These are phyloP conservation scores for Candida maesae DNA, from an alignment of 805 yeast species.

Conservation along the genomic window DNA sequence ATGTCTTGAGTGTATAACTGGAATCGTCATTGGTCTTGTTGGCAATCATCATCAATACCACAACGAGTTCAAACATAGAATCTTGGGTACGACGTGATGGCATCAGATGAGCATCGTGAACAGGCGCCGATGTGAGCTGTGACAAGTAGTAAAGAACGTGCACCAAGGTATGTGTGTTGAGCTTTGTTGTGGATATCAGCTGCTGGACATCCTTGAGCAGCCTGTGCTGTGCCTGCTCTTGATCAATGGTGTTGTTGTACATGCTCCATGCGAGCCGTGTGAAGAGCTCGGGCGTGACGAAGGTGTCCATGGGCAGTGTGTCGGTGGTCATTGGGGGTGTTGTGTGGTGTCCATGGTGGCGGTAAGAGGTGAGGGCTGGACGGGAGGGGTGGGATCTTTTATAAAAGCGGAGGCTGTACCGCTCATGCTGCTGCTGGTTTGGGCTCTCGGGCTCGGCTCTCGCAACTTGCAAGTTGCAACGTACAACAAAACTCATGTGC, in stretches of 20 bases:
- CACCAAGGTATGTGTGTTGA: slow-evolving; percentile 15
- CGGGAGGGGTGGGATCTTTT: not conserved
- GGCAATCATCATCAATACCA: slow-evolving; percentile 30
- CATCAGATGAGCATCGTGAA: not conserved
- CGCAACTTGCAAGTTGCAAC: slow-evolving; percentile 2
- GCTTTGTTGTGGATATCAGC: slow-evolving; percentile 19
- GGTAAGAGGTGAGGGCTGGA: not conserved
- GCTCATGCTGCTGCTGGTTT: not conserved
- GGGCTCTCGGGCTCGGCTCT: slow-evolving; percentile 5
- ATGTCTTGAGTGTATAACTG: slow-evolving; percentile 47
- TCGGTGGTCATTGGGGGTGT: slow-evolving; percentile 2
- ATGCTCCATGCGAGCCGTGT: slow-evolving; percentile 19
- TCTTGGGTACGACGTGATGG: not conserved
- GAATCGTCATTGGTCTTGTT: slow-evolving; percentile 49
- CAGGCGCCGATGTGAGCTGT: slow-evolving; percentile 8
- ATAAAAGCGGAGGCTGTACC: slow-evolving; percentile 1
- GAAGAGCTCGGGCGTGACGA: slow-evolving; percentile 9
- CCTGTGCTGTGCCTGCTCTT: not conserved
- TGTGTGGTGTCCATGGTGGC: not conserved
- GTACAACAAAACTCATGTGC: too few relatives aligned
- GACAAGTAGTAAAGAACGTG: slow-evolving; percentile 22
- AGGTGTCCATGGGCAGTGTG: slow-evolving; percentile 1
- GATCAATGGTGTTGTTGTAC: slow-evolving; percentile 8
- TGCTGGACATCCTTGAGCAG: slow-evolving; percentile 9
- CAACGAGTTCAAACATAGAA: slow-evolving; percentile 28